These are phyloP conservation scores for Penicillium canescens DNA, from an alignment of 495 filamentous ascomycete species.

Conservation along the genomic window DNA sequence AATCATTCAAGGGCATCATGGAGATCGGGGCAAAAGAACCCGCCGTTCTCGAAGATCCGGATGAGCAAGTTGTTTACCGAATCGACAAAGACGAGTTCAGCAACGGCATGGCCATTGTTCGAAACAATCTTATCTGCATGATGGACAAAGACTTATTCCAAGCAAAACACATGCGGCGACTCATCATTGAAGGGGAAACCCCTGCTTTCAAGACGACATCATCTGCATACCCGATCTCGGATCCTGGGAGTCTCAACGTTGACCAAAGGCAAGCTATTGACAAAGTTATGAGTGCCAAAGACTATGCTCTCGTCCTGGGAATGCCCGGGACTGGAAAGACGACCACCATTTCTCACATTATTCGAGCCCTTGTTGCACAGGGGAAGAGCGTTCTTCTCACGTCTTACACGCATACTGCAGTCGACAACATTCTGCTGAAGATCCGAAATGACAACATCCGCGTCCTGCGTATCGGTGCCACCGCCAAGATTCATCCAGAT, in stretches of 20 bases:
- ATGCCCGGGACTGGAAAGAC: constrained; percentile 99
- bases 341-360: constrained; percentile 96
- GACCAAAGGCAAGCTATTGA: constrained; percentile 85
- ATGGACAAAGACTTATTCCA: constrained; percentile 80
- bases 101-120: constrained; percentile 92
- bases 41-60: constrained; percentile 41
- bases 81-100: constrained; percentile 98
- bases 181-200: constrained; percentile 71
- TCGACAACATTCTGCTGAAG: constrained; percentile 96
- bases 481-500: constrained; percentile 82
- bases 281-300: constrained; percentile 91
- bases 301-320: constrained; percentile 92
- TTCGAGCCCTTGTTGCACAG: constrained; percentile 83
- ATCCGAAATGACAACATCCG: constrained; percentile 75
- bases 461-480: constrained; percentile 78
- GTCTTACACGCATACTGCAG: constrained; percentile 94
- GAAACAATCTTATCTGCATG: constrained; percentile 88
- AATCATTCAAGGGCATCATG: constrained; percentile 90
- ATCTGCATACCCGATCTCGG: constrained; percentile 57
- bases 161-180: constrained; percentile 68
- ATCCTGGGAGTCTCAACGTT: constrained; percentile 63
- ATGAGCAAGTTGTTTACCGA: constrained; percentile 70
- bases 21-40: constrained; percentile 63
- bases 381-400: constrained; percentile 91
- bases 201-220: constrained; percentile 71